A percentile compares a stretch with the other conserved stretches of the same genome.
Evolutionary conservation across 192 early-diverging fungal species (phyloP).

Genomic region (Endogone sp.): DNA sequence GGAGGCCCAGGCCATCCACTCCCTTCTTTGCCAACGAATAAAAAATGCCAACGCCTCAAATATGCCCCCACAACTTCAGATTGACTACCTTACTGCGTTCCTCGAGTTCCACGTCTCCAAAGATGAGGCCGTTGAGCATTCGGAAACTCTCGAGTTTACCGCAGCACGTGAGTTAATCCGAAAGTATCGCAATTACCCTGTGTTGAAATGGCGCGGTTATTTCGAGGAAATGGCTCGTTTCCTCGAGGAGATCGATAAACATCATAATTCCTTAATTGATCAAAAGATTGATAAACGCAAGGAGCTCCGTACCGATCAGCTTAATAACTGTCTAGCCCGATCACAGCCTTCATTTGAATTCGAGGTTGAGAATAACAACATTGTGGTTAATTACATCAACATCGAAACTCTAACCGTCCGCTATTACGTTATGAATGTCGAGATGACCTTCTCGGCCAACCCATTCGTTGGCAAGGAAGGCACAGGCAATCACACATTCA

Average conservation of each 20-base stretch:
- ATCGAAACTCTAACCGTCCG: conserved; percentile 26
- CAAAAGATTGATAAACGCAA: background rate
- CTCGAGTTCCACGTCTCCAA: conserved; percentile 35
- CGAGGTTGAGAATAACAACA: conserved; percentile 26
- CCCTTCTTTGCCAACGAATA: conserved; percentile 13
- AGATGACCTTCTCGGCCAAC: conserved; percentile 45
- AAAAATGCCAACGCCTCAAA: conserved; percentile 4
- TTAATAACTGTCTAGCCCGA: conserved; percentile 12
- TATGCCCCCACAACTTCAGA: conserved; percentile 22
- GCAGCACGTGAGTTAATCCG: conserved; percentile 14
- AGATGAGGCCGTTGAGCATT: background rate
- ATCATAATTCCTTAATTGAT: background rate
- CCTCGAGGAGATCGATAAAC: conserved; percentile 24
- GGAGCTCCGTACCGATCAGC: background rate
- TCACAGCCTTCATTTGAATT: conserved; percentile 34
- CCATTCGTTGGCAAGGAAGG: conserved; percentile 26
- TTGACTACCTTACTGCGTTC: conserved; percentile 42
- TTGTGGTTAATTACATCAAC: conserved; percentile 31
- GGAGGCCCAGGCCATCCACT: conserved; percentile 22
- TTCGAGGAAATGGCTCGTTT: conserved; percentile 36
- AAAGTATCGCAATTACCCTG: conserved; percentile 33
- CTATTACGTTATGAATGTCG: conserved; percentile 43
- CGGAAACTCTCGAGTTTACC: conserved; percentile 10
- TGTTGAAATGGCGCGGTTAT: conserved; percentile 32
- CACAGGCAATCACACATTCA: conserved; percentile 23